Evolutionary conservation across 2,329 filamentous ascomycete genomes (phyloP).

Genomic region (Neofusicoccum sp.): DNA sequence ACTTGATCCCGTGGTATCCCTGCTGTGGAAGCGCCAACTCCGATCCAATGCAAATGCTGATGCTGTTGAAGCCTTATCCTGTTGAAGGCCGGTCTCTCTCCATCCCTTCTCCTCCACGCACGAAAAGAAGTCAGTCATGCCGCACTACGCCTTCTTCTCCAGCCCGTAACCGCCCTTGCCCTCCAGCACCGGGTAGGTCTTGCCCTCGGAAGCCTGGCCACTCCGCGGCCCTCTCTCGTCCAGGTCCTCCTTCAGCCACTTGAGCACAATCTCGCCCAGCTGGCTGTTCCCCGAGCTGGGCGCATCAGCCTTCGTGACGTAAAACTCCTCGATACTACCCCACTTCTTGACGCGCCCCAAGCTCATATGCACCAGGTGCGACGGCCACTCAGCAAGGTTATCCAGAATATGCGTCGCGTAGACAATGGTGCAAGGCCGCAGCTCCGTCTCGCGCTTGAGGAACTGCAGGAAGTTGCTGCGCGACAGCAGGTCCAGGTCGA

Average conservation of each 20-base stretch:
- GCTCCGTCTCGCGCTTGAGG: constrained; percentile 82
- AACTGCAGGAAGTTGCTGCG: constrained; percentile 82
- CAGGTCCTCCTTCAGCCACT: constrained; percentile 82
- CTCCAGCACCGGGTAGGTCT: constrained; percentile 59
- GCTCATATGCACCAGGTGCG: constrained; percentile 94
- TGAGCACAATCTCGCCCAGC: constrained; percentile 81
- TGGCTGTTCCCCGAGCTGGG: constrained; percentile 68
- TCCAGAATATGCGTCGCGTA: constrained; percentile 98
- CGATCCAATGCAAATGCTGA: background rate
- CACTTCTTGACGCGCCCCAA: constrained; percentile 84
- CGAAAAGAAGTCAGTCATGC: background rate
- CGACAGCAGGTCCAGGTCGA: constrained; percentile 86
- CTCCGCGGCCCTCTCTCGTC: constrained; percentile 74
- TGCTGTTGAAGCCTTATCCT: constrained; percentile 4
- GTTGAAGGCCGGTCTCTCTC: constrained; percentile 2
- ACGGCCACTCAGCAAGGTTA: constrained; percentile 91
- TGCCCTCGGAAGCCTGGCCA: constrained; percentile 58
- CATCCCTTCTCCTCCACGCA: too few species aligned
- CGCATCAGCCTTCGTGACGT: constrained; percentile 46
- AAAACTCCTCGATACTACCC: constrained; percentile 70
- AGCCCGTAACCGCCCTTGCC: constrained; percentile 63
- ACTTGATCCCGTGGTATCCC: constrained; percentile 5
- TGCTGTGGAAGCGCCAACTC: constrained; percentile 11
- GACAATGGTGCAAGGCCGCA: constrained; percentile 81
- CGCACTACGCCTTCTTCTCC: constrained; percentile 9